Conservation (phyloP, 768 basidiomycete species). For the Kwoniella mangroviensis region DNA sequence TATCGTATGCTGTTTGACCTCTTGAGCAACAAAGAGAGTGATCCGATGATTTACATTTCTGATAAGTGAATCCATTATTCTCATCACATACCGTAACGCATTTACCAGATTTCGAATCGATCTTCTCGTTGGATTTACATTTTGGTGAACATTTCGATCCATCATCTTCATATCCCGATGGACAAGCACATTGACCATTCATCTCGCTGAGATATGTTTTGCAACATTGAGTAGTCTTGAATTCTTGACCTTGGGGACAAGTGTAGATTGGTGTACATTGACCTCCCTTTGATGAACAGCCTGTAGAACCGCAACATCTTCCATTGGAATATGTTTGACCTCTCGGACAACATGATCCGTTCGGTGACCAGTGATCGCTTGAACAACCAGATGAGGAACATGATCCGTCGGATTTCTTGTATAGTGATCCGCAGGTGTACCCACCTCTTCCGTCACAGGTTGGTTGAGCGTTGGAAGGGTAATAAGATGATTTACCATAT, state of each 20-base stretch:
- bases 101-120: slow-evolving; percentile 29
- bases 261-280: slow-evolving; percentile 34
- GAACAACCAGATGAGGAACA: slow-evolving; percentile 39
- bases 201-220: slow-evolving; percentile 19
- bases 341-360: slow-evolving; percentile 47
- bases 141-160: slow-evolving; percentile 26
- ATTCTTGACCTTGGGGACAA: slow-evolving; percentile 26
- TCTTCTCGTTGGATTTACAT: slow-evolving; percentile 34
- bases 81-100: slow-evolving; percentile 39
- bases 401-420: slow-evolving; percentile 30
- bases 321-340: slow-evolving; percentile 45
- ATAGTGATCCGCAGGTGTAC: slow-evolving; percentile 47
- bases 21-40: slow-evolving; percentile 36
- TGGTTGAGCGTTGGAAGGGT: slow-evolving; percentile 49
- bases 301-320: slow-evolving; percentile 42
- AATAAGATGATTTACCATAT: slow-evolving; percentile 25
- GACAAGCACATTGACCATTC: slow-evolving; percentile 45
- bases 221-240: slow-evolving; percentile 40
- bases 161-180: slow-evolving; percentile 40
- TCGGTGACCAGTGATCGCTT: slow-evolving; percentile 33
- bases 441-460: slow-evolving; percentile 50
- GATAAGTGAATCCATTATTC: slow-evolving; percentile 30
- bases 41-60: slow-evolving; percentile 22
- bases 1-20: slow-evolving; percentile 33
- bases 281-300: slow-evolving; percentile 28